A percentile compares a stretch with the other conserved stretches of the same genome.
Evolutionary conservation across 176 grass and related monocot genomes (phyloP).

Genomic region (Paspalum notatum): DNA sequence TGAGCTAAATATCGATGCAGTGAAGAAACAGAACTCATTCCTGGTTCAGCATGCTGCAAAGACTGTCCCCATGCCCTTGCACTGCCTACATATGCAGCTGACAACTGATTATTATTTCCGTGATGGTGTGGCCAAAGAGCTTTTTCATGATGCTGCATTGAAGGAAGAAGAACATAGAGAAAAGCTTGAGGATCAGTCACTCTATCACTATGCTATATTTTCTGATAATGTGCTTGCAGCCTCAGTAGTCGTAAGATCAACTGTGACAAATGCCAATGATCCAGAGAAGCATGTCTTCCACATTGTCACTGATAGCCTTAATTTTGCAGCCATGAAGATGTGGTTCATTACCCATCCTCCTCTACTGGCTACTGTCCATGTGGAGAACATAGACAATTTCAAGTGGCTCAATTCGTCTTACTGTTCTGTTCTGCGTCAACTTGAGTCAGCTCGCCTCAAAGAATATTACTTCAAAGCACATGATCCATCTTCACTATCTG

Average conservation of each 20-base stretch:
- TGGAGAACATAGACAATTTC: slow-evolving; percentile 94
- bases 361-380: slow-evolving; percentile 60
- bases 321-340: slow-evolving; percentile 98
- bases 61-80: slow-evolving; percentile 83
- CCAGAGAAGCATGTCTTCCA: slow-evolving; percentile 96
- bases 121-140: slow-evolving; percentile 43
- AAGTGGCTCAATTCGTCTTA: slow-evolving; percentile 97
- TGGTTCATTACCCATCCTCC: slow-evolving; percentile 80
- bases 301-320: slow-evolving; percentile 88
- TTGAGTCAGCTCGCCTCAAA: slow-evolving; percentile 88
- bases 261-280: slow-evolving; percentile 71
- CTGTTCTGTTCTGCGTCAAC: slow-evolving; percentile 91
- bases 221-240: slow-evolving; percentile 94
- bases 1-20: slow-evolving; percentile 72
- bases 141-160: slow-evolving; percentile 46
- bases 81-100: slow-evolving; percentile 89
- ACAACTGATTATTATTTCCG: slow-evolving; percentile 75
- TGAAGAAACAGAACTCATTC: slow-evolving; percentile 92
- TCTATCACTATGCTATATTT: slow-evolving; percentile 98
- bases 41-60: slow-evolving; percentile 98
- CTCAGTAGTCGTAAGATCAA: slow-evolving; percentile 88
- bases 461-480: slow-evolving; percentile 98
- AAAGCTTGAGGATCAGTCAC: slow-evolving; percentile 78
- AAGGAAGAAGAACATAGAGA: slow-evolving; percentile 55
- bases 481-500: slow-evolving; percentile 86